Evolutionary conservation across 805 yeast genomes (phyloP), one percentile per base, ranked within the genome.

Genomic region (Suhomyces vadensis): DNA sequence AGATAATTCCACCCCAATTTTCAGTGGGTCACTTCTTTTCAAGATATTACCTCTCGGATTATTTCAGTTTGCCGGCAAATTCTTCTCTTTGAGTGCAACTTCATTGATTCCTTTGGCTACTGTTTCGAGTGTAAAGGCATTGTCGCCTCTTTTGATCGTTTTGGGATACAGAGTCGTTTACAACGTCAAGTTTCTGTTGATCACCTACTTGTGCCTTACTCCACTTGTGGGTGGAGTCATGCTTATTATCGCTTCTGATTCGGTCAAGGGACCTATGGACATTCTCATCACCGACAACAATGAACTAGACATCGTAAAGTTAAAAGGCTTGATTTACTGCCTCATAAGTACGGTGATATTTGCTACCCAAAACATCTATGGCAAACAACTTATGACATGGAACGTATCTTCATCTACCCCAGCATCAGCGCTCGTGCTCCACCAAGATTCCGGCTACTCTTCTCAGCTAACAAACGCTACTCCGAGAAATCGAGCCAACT

Each of bases 301-400:
- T 41, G 50, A 45, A 21, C 31, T 55, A 16, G 62, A 65, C 36
- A 39, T 55, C 7, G 48, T 49, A 8, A 77, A 79, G 51, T 61
- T 81, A 35, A 60, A 71, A 48, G 96, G 97, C 5, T 64, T 87
- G n/a, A 23, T 77, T 2, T 84, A 77, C 56, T 92, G 96, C 9
- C 65, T 83, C 7, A 47, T 80, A 23, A 81, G 94, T 4, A 77
- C 91, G 39, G 60, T 85, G 6, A 79, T 88, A 14, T 89, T 90
- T 69, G 95, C 92, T 4, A 78, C 82, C 2, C 96, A 89, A 58
- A 89, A 89, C 59, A 86, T 90, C 36, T 89, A 87, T 63, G 90
- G 94, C 29, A 90, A 90, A 65, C 83, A 81, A 50, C 81, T 90
- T 31, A 78, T 89, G 49, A 87, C 72, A 1, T 66, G 73, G 73